Conservation (phyloP, 2,329 filamentous ascomycete genomes). For the Diaporthe batatas region DNA sequence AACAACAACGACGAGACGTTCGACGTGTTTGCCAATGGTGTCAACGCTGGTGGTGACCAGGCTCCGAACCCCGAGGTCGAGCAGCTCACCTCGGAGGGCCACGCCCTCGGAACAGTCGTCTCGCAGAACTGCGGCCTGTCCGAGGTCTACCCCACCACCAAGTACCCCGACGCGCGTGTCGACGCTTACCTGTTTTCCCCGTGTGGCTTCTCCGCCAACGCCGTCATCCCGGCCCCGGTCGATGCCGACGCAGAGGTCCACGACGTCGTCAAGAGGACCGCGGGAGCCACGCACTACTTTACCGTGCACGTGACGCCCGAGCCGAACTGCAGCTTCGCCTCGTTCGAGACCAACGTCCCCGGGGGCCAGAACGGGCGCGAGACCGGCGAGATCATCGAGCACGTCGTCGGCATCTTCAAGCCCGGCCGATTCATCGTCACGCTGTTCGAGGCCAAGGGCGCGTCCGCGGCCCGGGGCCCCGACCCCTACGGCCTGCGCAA, state of each 20-base stretch:
- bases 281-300: conserved; percentile 83
- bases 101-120: conserved; percentile 91
- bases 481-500: conserved; percentile 54
- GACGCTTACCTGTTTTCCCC: conserved; percentile 97
- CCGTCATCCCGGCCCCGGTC: conserved; percentile 85
- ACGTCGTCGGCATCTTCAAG: conserved; percentile 96
- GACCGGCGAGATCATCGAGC: conserved; percentile 90
- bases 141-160: conserved; percentile 86
- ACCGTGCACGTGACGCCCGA: conserved; percentile 98
- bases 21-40: conserved; percentile 84
- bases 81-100: conserved; percentile 90
- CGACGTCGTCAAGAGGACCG: conserved; percentile 57
- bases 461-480: conserved; percentile 55
- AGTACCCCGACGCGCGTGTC: conserved; percentile 92
- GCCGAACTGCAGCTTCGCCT: conserved; percentile 96
- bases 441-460: conserved; percentile 88
- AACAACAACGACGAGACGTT: conserved; percentile 69
- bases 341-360: conserved; percentile 98
- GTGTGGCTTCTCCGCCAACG: conserved; percentile 97
- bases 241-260: conserved; percentile 57
- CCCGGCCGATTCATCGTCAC: conserved; percentile 98
- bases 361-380: conserved; percentile 88
- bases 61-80: conserved; percentile 74
- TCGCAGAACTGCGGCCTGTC: conserved; percentile 91
- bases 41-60: conserved; percentile 64